Base-by-base conservation (phyloP, 768 basidiomycete genomes). In the Auricularia heimuer region DNA sequence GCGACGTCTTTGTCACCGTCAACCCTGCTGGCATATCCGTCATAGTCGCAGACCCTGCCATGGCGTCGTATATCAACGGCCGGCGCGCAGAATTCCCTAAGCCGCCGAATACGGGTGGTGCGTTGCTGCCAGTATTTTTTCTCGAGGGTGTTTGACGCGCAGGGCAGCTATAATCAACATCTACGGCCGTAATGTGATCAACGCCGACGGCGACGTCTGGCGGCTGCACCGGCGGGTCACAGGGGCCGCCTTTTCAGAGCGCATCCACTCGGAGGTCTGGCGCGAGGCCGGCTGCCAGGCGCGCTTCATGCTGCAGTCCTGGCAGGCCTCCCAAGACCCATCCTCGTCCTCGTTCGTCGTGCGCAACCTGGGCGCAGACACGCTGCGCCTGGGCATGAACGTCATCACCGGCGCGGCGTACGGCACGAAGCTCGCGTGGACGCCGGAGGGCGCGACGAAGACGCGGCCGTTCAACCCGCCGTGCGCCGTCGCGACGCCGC, bases 131-230 rank as follows among this genome's bases (percentile, higher is more conserved):
- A 29, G 29, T 29, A 2, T 29, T 33, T 37, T 42, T 29, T 42
- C 39, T 42, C 39, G 39, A 29, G 29, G 29, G 29, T 29, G 29
- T 29, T 29, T 29, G 29, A 29, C 29, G 29, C 29, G 29, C 29
- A 29, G 29, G 29, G 21, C 37, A 64, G 64, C 64, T 14, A 64
- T 64, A 35, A 64, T 64, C 21, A 64, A 64, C 54, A 44, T 64
- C 64, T 64, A 60, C 35, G 64, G 64, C 18, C 64, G 54, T 8
- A 64, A 64, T 54, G 64, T 64, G 11, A 64, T 64, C 64, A 60
- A 58, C 54, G 58, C 64, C n/a, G 64, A 64, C 24, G 54, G 37
- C 54, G 64, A 58, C 21, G 33, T 35, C 34, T 64, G 64, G 64
- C 54, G 64, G 12, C 34, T 64, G 14, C 64, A 64, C 39, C 54